Percentiles rank a stretch among this genome's conserved stretches.
phyloP scores from a whole-genome alignment of 2,329 filamentous ascomycete species.

The Neocucurbitaria cava region DNA sequence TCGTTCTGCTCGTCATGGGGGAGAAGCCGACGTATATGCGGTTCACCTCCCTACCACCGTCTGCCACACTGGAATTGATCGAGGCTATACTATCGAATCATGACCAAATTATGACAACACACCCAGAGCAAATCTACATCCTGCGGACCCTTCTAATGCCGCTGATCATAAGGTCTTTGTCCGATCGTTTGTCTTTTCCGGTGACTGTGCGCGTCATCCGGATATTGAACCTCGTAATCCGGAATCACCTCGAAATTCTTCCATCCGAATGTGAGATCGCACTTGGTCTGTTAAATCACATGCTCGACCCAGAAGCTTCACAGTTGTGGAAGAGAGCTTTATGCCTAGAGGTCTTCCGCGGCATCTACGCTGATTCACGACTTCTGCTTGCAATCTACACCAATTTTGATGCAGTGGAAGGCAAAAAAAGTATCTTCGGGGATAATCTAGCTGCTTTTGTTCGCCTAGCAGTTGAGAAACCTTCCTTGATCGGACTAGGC shows the following conservation, averaged over 20 bases:
- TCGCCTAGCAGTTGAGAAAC: conserved; percentile 90
- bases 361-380: conserved; percentile 80
- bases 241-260: conserved; percentile 77
- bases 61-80: conserved; percentile 88
- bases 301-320: conserved; percentile 83
- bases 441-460: conserved; percentile 88
- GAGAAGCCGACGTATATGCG: conserved; percentile 83
- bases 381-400: conserved; percentile 81
- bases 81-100: conserved; percentile 90
- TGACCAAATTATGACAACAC: conserved; percentile 76
- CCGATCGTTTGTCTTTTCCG: conserved; percentile 79
- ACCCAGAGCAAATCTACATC: conserved; percentile 81
- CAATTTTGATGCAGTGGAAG: conserved; percentile 76
- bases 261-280: conserved; percentile 82
- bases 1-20: conserved; percentile 86
- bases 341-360: conserved; percentile 89
- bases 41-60: conserved; percentile 77
- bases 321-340: conserved; percentile 85
- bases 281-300: conserved; percentile 79
- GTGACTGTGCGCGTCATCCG: conserved; percentile 82
- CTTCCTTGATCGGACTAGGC: conserved; percentile 83
- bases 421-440: conserved; percentile 77
- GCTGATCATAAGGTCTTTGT: conserved; percentile 77
- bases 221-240: conserved; percentile 81
- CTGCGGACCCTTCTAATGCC: conserved; percentile 82